These are phyloP conservation scores for Termitomyces sp. DNA, from an alignment of 768 basidiomycete species.

Conservation along the genomic window DNA sequence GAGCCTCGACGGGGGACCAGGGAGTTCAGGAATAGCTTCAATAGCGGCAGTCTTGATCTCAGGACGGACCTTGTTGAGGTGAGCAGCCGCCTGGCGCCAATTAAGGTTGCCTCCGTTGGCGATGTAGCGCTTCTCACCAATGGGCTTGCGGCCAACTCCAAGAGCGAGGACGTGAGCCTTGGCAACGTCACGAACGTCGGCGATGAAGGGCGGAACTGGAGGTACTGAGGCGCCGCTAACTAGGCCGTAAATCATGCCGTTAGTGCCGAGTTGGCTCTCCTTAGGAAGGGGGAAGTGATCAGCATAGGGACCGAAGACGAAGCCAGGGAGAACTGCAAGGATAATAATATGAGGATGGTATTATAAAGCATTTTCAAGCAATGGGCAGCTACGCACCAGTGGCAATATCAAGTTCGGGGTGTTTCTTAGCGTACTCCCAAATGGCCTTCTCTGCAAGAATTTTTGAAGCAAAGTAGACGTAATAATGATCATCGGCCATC, in stretches of 20 bases:
- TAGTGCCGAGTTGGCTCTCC: conserved; percentile 21
- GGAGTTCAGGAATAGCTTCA: conserved; percentile 13
- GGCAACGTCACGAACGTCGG: conserved; percentile 32
- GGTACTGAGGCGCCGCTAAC: conserved; percentile 19
- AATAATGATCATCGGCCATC: conserved; percentile 22
- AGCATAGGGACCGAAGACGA: conserved; percentile 31
- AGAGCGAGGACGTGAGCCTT: conserved; percentile 27
- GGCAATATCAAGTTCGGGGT: conserved; percentile 32
- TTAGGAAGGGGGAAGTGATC: conserved; percentile 24
- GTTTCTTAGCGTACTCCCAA: conserved; percentile 34
- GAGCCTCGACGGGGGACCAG: conserved; percentile 18
- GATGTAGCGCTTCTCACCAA: conserved; percentile 24
- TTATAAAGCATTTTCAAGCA: not conserved
- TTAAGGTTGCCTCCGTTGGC: conserved; percentile 21
- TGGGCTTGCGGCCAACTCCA: conserved; percentile 16
- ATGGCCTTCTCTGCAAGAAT: conserved; percentile 33
- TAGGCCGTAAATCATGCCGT: conserved; percentile 22
- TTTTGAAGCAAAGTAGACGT: conserved; percentile 37
- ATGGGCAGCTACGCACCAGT: conserved; percentile 24
- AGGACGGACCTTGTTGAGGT: conserved; percentile 20
- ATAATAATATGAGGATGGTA: not conserved
- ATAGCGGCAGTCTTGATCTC: conserved; percentile 13
- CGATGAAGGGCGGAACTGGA: conserved; percentile 22
- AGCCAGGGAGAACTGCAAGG: conserved; percentile 29
- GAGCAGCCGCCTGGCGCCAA: conserved; percentile 24